These are phyloP conservation scores for Macrolepiota albuminosa DNA, from an alignment of 768 basidiomycete genomes.

Conservation along the genomic window DNA sequence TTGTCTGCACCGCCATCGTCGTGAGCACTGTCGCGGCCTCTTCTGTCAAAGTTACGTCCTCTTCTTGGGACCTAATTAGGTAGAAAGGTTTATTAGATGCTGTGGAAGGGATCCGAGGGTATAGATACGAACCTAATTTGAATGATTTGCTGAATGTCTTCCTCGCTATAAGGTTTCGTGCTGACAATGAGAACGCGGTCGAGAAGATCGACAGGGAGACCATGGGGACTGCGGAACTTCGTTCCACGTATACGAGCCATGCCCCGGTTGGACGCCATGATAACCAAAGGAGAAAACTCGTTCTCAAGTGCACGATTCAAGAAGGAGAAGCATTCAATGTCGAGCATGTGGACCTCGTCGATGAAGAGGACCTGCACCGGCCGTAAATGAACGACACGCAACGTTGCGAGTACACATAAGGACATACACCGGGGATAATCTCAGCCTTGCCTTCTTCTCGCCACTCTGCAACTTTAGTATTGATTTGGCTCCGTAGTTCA, in stretches of 20 bases:
- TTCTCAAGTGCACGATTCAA: conserved; percentile 93
- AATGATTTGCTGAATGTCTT: conserved; percentile 89
- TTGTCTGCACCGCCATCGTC: conserved; percentile 85
- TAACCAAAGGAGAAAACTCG: conserved; percentile 90
- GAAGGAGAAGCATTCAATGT: conserved; percentile 99
- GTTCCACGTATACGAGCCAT: conserved; percentile 95
- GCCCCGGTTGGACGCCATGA: conserved; percentile 97
- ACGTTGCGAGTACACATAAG: background rate
- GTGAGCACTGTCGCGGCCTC: conserved; percentile 79
- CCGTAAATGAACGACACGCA: background rate
- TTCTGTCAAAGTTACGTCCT: conserved; percentile 79
- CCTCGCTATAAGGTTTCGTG: conserved; percentile 78
- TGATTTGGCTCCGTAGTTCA: conserved; percentile 93
- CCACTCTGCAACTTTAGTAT: conserved; percentile 96
- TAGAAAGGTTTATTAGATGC: background rate
- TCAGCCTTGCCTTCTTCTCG: conserved; percentile 98
- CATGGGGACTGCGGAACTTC: conserved; percentile 91
- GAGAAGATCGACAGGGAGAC: conserved; percentile 89
- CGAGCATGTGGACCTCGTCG: conserved; percentile 99
- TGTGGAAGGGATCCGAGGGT: background rate
- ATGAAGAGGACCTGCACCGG: conserved; percentile 87
- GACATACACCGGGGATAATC: conserved; percentile 88
- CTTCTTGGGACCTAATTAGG: conserved; percentile 43
- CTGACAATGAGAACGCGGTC: conserved; percentile 96
- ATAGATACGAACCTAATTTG: conserved; percentile 66